phyloP scores from a whole-genome alignment of 2,329 filamentous ascomycete genomes.

The Lasiodiplodia theobromae region DNA sequence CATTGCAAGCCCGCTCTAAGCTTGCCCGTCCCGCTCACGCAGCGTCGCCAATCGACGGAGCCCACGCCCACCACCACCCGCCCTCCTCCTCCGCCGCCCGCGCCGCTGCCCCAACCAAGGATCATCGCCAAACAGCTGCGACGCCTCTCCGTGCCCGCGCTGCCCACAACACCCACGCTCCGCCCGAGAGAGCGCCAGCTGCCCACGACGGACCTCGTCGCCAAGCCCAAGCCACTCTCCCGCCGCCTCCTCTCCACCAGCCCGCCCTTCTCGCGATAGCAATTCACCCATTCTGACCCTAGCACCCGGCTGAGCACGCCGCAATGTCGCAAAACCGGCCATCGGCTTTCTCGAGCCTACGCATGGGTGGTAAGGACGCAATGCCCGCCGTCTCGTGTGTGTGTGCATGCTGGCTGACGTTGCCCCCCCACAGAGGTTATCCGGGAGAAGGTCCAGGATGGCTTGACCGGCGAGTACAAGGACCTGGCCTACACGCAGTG shows the following conservation, averaged over 20 bases:
- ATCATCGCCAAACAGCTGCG: conserved; percentile 36
- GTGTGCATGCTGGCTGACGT: conserved; percentile 47
- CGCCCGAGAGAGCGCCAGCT: conserved; percentile 38
- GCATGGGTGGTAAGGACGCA: conserved; percentile 89
- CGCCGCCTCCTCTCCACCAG: conserved; percentile 55
- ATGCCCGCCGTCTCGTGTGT: conserved; percentile 29
- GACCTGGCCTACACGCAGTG: conserved; percentile 99
- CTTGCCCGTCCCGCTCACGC: conserved; percentile 16
- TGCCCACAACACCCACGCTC: conserved; percentile 12
- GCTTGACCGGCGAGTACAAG: conserved; percentile 92
- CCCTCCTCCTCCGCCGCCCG: conserved; percentile 33
- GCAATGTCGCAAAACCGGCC: conserved; percentile 91
- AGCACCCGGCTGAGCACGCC: conserved; percentile 38
- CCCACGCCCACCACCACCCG: conserved; percentile 25
- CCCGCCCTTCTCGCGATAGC: conserved; percentile 52
- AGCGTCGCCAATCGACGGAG: conserved; percentile 25
- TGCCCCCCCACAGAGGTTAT: conserved; percentile 76
- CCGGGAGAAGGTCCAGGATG: conserved; percentile 98
- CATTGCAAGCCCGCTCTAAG: conserved; percentile 16
- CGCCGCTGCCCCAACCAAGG: conserved; percentile 35
- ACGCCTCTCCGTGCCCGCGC: conserved; percentile 18
- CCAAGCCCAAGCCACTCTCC: conserved; percentile 47
- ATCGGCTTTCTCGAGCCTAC: conserved; percentile 84
- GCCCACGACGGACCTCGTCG: conserved; percentile 64
- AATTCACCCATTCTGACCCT: conserved; percentile 39